Base-by-base conservation (phyloP, 331 rosid genomes). In the Malus hybrid region DNA sequence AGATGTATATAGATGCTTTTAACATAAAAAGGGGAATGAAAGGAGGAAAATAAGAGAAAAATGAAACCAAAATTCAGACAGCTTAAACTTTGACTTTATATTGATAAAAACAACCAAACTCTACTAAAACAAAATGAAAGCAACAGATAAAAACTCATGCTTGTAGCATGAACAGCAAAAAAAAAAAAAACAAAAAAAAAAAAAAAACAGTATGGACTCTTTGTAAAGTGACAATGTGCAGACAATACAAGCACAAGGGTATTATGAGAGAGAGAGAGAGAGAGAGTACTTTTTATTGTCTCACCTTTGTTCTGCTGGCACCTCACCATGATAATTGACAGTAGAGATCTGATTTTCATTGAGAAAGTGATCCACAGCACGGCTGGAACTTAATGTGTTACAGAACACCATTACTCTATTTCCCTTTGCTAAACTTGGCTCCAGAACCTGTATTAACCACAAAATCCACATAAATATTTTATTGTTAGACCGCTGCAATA, bases 361-460 rank as follows among this genome's bases (percentile, higher is more conserved):
- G 69, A 94, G 99, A 86, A 70, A 94, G 80, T 94, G 99, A 85
- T 94, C 97, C 83, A 92, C 99, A 33, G 97, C 97, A 80, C 97
- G 99, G 84, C 97, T 94, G 26, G 99, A 94, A 85, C 83, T 81
- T 68, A 92, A 80, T 19, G 99, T 94, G 84, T 94, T 94, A 80
- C 97, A 94, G 90, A 94, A 94, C 36, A 94, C 99, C 99, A 94
- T 94, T 62, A 90, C 90, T 83, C 85, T 87, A 73, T 94, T 90
- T 71, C 97, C 97, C 80, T 92, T 92, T 39, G 96, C 91, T 75
- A 92, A 89, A 68, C 96, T 94, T 66, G 99, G 97, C 81, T 90
- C 97, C 18, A 94, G 90, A 80, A 94, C 97, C 97, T 94, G 82
- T 60, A 62, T 76, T 56, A 76, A 86, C 71, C 86, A 75, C 28